Evolutionary conservation across 2,329 filamentous ascomycete genomes (phyloP), one percentile per base, ranked within the genome.

Genomic region (Xylaria sp.): DNA sequence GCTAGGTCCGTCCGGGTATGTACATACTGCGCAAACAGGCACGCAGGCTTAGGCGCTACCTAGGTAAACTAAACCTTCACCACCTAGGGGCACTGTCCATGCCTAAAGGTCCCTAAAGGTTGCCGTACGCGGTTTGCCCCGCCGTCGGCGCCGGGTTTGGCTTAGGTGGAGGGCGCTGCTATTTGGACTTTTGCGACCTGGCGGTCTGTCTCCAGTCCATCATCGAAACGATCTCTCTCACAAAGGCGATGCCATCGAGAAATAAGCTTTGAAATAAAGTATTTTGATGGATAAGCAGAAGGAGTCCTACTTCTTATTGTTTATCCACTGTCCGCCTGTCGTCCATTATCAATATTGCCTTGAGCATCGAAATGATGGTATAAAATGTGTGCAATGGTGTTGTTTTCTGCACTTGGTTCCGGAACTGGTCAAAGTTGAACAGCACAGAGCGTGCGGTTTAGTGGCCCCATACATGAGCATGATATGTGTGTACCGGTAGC

Each of bases 121-220:
- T 49, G 46, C 20, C 8, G 46, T 23, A 49, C 46, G n/a, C 20
- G 18, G 18, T 20, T 20, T 58, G 31, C 58, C 52, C 58, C 51
- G 43, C 62, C 51, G 43, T 51, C 36, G 13, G n/a, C 36, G 31
- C 67, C 59, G 63, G 58, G 28, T 54, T 62, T 66, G 54, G 67
- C 28, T 66, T 62, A 62, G 41, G 58, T 10, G 28, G 13, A 28
- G 28, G 28, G 28, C n/a, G 28, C 28, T 5, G 15, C 15, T 48
- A 63, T 57, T 51, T 43, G 33, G n/a, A 66, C 51, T 57, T 68
- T 68, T 65, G 66, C 56, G 48, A 61, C n/a, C 23, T 46, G 49
- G 33, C 41, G 13, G 33, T 55, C 25, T 46, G 8, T 59, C 31
- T 67, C 66, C 46, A 61, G 33, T 31, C 58, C 18, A n/a, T 12